Percentiles rank a stretch among this genome's conserved stretches.
These are phyloP conservation scores for Colletotrichum melonis DNA, from an alignment of 2,329 filamentous ascomycete genomes.

Conservation along the genomic window DNA sequence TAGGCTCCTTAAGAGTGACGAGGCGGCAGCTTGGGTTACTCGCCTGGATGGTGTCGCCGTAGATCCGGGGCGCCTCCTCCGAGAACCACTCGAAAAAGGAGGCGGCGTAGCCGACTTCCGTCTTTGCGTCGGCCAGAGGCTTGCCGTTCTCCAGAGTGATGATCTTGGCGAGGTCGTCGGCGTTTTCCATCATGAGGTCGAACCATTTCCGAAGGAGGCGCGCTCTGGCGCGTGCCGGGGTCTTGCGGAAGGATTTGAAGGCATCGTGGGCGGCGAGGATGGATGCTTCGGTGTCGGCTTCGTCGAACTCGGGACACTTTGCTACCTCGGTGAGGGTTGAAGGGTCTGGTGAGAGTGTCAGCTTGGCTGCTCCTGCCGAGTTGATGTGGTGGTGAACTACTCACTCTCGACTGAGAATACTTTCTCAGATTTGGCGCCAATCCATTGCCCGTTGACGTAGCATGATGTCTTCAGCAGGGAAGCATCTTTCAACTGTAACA, in stretches of 20 bases:
- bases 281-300: constrained; percentile 74
- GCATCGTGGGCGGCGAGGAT: constrained; percentile 77
- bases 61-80: constrained; percentile 70
- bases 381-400: neutral
- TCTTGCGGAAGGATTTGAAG: constrained; percentile 69
- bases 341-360: constrained; percentile 66
- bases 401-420: constrained; percentile 77
- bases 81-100: constrained; percentile 74
- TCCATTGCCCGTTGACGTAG: constrained; percentile 84
- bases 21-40: constrained; percentile 68
- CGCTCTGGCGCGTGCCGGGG: constrained; percentile 69
- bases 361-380: neutral
- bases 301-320: constrained; percentile 78
- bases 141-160: constrained; percentile 81
- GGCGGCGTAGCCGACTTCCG: constrained; percentile 68
- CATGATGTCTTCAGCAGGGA: constrained; percentile 76
- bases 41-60: constrained; percentile 70
- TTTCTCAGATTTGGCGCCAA: constrained; percentile 76
- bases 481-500: constrained; percentile 65
- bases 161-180: constrained; percentile 73
- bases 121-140: constrained; percentile 69
- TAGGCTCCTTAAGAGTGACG: constrained; percentile 75
- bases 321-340: constrained; percentile 76
- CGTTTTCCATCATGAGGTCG: constrained; percentile 73
- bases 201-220: constrained; percentile 73